Base-by-base conservation (phyloP, 2,329 filamentous ascomycete genomes). In the Pseudogymnoascus pannorum region DNA sequence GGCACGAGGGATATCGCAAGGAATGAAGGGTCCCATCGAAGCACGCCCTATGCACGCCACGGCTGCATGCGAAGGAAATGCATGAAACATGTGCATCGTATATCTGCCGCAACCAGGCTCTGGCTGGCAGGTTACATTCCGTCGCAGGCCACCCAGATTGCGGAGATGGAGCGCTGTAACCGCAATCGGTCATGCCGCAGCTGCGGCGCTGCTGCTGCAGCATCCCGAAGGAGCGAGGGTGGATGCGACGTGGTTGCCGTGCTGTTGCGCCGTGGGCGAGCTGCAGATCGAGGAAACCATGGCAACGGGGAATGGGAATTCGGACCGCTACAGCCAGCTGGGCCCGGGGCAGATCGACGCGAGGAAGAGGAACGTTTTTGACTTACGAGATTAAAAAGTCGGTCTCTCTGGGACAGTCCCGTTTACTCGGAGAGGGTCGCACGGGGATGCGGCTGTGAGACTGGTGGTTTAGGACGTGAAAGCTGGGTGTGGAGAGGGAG, bases 41-140 rank as follows among this genome's bases (percentile, higher is more conserved):
- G 44, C 48, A 51, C 16, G 26, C 26, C 26, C 48, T 31, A 54
- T 54, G 48, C 48, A 54, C 26, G 48, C 48, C 48, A 54, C 26
- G 20, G 48, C 48, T 54, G 48, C 48, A 54, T 54, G 48, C 48
- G 48, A 54, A 54, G 48, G n/a, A 54, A 54, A 54, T 54, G 48
- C 48, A 54, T 54, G 48, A 54, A 54, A 54, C 48, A 54, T 54
- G 48, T 33, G 26, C 48, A 54, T 54, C 48, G 48, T 54, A 54
- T 54, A 54, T 54, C 48, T 54, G 48, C 48, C 48, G 26, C 48
- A 31, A 54, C 26, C 48, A 54, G 48, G 48, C 48, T 31, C 29
- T 31, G 44, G 7, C 18, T 9, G 48, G 3, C 26, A 18, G 26
- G 26, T 54, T 54, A 54, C 48, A 54, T 26, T 31, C 11, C n/a